A percentile compares a stretch with the other conserved stretches of the same genome.
Conservation (phyloP, 495 filamentous ascomycete genomes). For the Aspergillus sparsus region DNA sequence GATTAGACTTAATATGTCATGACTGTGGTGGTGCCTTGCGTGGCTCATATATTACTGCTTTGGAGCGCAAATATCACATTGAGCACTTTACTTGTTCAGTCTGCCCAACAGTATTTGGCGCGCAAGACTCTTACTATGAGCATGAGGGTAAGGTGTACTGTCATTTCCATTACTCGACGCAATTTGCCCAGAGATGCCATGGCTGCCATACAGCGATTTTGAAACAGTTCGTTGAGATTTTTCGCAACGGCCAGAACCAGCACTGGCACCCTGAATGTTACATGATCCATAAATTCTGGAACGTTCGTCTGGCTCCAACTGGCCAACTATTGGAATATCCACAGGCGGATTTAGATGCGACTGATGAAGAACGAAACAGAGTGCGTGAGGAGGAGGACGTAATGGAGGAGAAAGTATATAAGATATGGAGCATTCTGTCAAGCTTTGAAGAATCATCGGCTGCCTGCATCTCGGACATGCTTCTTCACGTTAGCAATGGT, state of each 20-base stretch:
- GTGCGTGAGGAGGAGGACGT: constrained; percentile 85
- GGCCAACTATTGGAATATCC: constrained; percentile 52
- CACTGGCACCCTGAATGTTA: constrained; percentile 99
- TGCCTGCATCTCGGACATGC: constrained; percentile 98
- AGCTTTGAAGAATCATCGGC: constrained; percentile 97
- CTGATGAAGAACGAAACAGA: constrained; percentile 68
- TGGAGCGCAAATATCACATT: constrained; percentile 98
- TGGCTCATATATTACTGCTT: constrained; percentile 96
- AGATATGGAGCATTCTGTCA: constrained; percentile 96
- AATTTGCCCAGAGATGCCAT: constrained; percentile 93
- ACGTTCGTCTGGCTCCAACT: constrained; percentile 75
- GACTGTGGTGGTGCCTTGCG: constrained; percentile 91
- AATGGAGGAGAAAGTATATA: constrained; percentile 97
- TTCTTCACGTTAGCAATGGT: constrained; percentile 97
- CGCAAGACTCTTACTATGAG: constrained; percentile 98
- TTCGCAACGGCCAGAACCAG: constrained; percentile 94
- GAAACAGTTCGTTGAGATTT: constrained; percentile 99
- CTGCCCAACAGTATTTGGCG: constrained; percentile 95
- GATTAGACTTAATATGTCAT: constrained; percentile 86
- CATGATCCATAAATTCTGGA: constrained; percentile 99
- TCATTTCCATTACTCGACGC: constrained; percentile 98
- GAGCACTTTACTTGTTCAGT: constrained; percentile 99
- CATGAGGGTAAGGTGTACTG: constrained; percentile 96
- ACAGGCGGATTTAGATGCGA: constrained; percentile 60
- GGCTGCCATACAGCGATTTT: constrained; percentile 97